Conservation (phyloP, 495 filamentous ascomycete genomes). For the Talaromyces borbonicus region DNA sequence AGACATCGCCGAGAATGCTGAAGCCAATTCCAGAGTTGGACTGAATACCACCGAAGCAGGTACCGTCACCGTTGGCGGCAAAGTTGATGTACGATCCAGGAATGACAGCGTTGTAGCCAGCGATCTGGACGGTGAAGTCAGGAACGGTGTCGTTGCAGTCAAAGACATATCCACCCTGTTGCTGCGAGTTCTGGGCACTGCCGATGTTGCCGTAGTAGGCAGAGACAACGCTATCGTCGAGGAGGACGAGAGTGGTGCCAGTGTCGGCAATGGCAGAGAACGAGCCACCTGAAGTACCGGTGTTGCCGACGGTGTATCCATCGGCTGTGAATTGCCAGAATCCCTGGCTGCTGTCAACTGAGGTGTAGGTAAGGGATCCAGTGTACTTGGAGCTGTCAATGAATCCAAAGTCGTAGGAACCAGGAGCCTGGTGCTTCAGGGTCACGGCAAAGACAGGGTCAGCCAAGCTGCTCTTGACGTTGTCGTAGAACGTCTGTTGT, state of each 20-base stretch:
- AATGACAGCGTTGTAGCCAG: conserved; percentile 43
- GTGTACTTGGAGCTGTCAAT: conserved; percentile 55
- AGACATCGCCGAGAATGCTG: conserved; percentile 67
- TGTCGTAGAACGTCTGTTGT: conserved; percentile 67
- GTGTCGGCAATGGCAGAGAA: conserved; percentile 54
- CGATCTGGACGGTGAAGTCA: conserved; percentile 50
- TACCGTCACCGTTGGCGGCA: conserved; percentile 50
- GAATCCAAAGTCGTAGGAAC: conserved; percentile 67
- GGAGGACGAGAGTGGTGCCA: conserved; percentile 62
- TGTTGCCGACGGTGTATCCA: conserved; percentile 50
- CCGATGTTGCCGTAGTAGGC: conserved; percentile 55
- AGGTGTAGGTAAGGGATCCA: conserved; percentile 11
- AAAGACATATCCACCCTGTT: conserved; percentile 56
- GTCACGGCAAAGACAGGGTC: conserved; percentile 58
- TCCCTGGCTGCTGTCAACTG: conserved; percentile 49
- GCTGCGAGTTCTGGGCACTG: conserved; percentile 35
- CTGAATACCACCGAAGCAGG: conserved; percentile 59
- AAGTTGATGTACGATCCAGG: conserved; percentile 51
- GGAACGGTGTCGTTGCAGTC: conserved; percentile 54
- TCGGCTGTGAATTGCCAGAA: conserved; percentile 63
- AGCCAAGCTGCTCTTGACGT: conserved; percentile 47
- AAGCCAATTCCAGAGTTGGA: conserved; percentile 50
- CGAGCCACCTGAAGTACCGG: conserved; percentile 23
- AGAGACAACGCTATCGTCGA: conserved; percentile 44
- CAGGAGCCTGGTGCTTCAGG: conserved; percentile 53